These are phyloP conservation scores for Kalmusia sp. DNA, from an alignment of 2,329 filamentous ascomycete genomes.

Conservation along the genomic window DNA sequence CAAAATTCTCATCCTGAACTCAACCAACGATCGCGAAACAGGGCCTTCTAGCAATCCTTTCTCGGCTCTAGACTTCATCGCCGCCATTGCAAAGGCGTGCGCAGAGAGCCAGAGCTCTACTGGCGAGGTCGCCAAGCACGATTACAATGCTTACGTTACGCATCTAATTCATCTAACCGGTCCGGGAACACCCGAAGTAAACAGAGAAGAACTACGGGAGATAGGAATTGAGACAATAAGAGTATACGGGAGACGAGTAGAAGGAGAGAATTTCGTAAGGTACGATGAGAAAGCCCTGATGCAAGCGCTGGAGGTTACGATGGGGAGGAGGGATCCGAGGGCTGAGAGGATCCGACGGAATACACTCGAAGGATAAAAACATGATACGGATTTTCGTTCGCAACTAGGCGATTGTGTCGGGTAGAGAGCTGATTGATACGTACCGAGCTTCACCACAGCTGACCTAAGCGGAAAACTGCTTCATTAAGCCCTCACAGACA, in stretches of 20 bases:
- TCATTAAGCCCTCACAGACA: too few relatives aligned
- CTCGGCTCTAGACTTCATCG: conserved; percentile 80
- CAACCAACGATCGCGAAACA: conserved; percentile 84
- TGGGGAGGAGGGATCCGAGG: conserved; percentile 69
- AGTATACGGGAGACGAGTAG: conserved; percentile 73
- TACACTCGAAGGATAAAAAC: conserved; percentile 11
- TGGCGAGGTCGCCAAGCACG: conserved; percentile 35
- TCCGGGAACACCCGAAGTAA: conserved; percentile 71
- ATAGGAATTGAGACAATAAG: conserved; percentile 80
- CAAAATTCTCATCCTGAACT: conserved; percentile 87
- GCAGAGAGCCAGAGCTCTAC: conserved; percentile 58
- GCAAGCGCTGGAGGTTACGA: conserved; percentile 77
- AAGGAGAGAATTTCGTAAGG: conserved; percentile 62
- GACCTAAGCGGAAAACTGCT: too few relatives aligned
- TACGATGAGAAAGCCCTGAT: conserved; percentile 80
- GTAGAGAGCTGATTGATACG: too few relatives aligned
- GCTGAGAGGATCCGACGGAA: conserved; percentile 11
- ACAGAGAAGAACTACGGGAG: conserved; percentile 66
- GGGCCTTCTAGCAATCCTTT: conserved; percentile 72
- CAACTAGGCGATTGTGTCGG: too few relatives aligned
- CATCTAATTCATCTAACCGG: conserved; percentile 84
- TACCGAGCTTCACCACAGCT: too few relatives aligned
- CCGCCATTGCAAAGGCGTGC: conserved; percentile 74
- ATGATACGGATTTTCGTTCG: too few relatives aligned
- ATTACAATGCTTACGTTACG: conserved; percentile 76